These are phyloP conservation scores for Rhinocladiella mackenziei DNA, from an alignment of 2,329 filamentous ascomycete genomes.

Conservation along the genomic window DNA sequence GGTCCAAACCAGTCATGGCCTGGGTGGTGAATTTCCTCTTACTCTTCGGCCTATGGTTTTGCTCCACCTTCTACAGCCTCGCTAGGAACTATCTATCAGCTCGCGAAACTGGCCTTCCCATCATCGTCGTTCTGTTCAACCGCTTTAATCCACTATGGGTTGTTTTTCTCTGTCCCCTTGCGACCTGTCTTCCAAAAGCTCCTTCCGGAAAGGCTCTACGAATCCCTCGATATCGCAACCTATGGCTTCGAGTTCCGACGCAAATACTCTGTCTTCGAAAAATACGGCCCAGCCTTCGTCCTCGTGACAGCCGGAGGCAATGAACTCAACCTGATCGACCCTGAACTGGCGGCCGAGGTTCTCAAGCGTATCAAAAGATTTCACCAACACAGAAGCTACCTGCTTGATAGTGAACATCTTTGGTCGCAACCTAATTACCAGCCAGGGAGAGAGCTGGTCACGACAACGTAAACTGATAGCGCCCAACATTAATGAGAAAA, in stretches of 20 bases:
- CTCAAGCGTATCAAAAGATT: constrained; percentile 38
- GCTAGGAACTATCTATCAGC: constrained; percentile 30
- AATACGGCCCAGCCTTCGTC: constrained; percentile 33
- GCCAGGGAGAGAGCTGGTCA: constrained; percentile 34
- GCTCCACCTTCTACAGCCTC: constrained; percentile 8
- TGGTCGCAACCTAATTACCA: constrained; percentile 34
- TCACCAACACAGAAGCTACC: constrained; percentile 31
- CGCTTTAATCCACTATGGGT: constrained; percentile 31
- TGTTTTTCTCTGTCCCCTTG: constrained; percentile 30
- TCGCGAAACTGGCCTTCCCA: constrained; percentile 30
- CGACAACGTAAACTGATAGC: constrained; percentile 38
- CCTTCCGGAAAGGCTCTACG: constrained; percentile 30
- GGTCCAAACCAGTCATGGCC: constrained; percentile 5
- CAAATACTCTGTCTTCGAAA: constrained; percentile 30
- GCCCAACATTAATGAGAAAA: constrained; percentile 37
- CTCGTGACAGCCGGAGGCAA: constrained; percentile 33
- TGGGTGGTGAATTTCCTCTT: no score
- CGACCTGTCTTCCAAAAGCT: constrained; percentile 27
- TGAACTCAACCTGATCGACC: constrained; percentile 33
- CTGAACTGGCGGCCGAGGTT: constrained; percentile 32
- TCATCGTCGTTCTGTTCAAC: constrained; percentile 29
- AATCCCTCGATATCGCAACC: constrained; percentile 30
- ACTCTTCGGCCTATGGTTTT: constrained; percentile 6
- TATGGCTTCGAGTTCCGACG: constrained; percentile 37
- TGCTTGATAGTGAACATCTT: constrained; percentile 35